phyloP scores from a whole-genome alignment of 192 early-diverging fungal genomes.

The Coemansia sp. region DNA sequence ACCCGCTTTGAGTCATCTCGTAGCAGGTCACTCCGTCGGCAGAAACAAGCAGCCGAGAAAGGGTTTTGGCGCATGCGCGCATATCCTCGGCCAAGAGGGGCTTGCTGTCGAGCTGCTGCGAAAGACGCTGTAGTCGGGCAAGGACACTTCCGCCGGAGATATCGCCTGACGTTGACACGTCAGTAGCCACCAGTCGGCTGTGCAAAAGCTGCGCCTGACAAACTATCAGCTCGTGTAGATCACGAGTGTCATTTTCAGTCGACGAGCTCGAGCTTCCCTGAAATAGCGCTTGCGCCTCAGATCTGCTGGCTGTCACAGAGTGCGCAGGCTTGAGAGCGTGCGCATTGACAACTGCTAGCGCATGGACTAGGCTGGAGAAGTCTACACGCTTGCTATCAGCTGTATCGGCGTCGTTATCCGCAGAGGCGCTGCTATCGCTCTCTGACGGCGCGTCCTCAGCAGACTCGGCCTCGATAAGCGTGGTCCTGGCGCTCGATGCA shows the following conservation, averaged over 20 bases:
- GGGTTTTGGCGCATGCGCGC: neutral
- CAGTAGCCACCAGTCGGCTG: neutral
- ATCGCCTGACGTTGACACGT: neutral
- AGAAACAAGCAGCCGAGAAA: slow-evolving; percentile 12
- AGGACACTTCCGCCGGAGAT: neutral
- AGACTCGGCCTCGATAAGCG: neutral
- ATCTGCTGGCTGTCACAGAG: neutral
- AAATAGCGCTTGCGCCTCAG: neutral
- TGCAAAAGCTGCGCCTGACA: slow-evolving; percentile 22
- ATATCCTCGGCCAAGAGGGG: neutral
- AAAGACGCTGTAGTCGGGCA: slow-evolving; percentile 2
- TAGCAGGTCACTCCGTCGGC: slow-evolving; percentile 69
- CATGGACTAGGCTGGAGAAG: neutral
- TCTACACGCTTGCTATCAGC: neutral
- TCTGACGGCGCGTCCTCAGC: neutral
- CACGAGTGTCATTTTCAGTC: neutral
- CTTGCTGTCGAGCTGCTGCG: slow-evolving; percentile 1
- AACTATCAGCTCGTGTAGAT: neutral
- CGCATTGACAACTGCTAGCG: neutral
- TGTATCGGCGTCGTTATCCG: neutral
- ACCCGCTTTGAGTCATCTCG: slow-evolving; percentile 78
- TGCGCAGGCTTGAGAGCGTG: neutral
- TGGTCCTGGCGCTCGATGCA: slow-evolving; percentile 1
- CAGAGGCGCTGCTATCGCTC: neutral
- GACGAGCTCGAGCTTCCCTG: neutral